Conservation (phyloP, 345 rosid species). For the Eucalyptus brandiana region DNA sequence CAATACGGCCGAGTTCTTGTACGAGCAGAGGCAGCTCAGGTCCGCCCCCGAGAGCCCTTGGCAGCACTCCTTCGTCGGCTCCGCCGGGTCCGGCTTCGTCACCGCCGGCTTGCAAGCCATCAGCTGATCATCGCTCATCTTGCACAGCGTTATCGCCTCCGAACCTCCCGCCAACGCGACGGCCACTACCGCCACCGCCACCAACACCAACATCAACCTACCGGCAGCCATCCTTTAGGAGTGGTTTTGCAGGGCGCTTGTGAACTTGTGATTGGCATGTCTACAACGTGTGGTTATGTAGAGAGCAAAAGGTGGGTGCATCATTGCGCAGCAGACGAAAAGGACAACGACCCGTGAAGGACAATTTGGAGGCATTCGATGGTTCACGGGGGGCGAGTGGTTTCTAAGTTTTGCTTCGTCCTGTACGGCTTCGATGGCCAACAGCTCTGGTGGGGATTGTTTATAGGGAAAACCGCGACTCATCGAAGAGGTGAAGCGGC, state of each 20-base stretch:
- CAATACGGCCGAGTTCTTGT: conserved; percentile 31
- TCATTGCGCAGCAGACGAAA: neutral
- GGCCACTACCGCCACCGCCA: neutral
- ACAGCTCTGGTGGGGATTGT: neutral
- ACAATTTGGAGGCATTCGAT: neutral
- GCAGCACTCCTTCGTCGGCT: conserved; percentile 44
- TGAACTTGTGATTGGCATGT: neutral
- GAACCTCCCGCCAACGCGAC: neutral
- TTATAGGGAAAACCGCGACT: neutral
- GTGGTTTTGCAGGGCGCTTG: neutral
- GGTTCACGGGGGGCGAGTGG: neutral
- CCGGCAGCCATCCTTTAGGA: neutral
- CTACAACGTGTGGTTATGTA: neutral
- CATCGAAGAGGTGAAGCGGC: neutral
- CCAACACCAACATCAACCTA: neutral
- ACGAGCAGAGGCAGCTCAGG: conserved; percentile 50
- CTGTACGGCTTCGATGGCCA: neutral
- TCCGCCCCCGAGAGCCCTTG: conserved; percentile 35
- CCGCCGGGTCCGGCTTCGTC: conserved; percentile 30
- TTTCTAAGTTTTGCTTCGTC: neutral
- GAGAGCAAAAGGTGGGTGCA: neutral
- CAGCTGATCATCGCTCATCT: conserved; percentile 29
- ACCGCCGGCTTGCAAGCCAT: conserved; percentile 53
- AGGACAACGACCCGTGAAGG: neutral
- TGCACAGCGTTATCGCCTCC: conserved; percentile 26